Evolutionary conservation across 202 grass and related monocot genomes (phyloP).

Genomic region (Zoysia matrella): DNA sequence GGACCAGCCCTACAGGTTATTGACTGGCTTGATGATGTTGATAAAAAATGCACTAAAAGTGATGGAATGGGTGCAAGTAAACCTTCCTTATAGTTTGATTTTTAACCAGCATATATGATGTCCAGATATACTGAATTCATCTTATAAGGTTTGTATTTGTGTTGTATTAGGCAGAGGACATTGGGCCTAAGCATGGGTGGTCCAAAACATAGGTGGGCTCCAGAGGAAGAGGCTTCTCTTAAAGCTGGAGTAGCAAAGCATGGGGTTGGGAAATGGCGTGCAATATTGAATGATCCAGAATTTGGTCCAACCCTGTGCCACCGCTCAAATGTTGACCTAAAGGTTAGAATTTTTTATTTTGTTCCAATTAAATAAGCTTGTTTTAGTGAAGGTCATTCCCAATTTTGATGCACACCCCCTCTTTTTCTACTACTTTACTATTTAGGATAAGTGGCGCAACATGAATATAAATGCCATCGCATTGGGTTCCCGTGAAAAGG

Average conservation of each 20-base stretch:
- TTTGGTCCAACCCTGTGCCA: conserved; percentile 63
- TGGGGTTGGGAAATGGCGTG: conserved; percentile 89
- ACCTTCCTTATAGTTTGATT: conserved; percentile 8
- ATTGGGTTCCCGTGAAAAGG: conserved; percentile 56
- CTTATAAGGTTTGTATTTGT: conserved; percentile 8
- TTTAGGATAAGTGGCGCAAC: conserved; percentile 86
- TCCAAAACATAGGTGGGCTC: conserved; percentile 86
- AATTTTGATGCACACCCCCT: conserved; percentile 23
- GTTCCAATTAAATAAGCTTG: conserved; percentile 20
- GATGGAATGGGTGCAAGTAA: background rate
- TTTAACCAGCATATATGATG: conserved; percentile 9
- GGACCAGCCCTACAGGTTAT: background rate
- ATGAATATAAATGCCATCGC: conserved; percentile 55
- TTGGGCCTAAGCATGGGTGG: conserved; percentile 59
- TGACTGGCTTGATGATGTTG: background rate
- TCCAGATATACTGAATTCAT: conserved; percentile 30
- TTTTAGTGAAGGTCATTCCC: conserved; percentile 9
- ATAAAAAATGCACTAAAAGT: background rate
- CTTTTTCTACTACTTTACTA: conserved; percentile 34
- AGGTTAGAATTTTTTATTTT: conserved; percentile 44
- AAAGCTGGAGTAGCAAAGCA: conserved; percentile 88
- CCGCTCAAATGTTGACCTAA: conserved; percentile 86
- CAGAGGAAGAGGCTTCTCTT: conserved; percentile 80
- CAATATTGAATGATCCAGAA: conserved; percentile 75
- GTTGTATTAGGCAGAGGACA: conserved; percentile 25